Evolutionary conservation across 2,329 filamentous ascomycete genomes (phyloP).

Genomic region (Neurospora sp.): DNA sequence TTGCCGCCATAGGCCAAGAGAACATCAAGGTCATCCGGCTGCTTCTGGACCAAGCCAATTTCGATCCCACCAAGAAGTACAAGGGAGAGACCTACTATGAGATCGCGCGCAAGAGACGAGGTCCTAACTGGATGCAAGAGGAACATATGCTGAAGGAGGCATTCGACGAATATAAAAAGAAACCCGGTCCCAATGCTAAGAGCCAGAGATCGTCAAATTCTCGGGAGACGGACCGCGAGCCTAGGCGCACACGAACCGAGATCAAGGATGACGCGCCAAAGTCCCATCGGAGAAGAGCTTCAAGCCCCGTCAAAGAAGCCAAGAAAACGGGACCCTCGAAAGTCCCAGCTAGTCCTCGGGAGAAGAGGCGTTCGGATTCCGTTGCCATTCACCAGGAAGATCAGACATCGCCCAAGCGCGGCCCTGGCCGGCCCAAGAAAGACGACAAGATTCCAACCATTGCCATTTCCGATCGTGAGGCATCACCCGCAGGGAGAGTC

Average conservation of each 20-base stretch:
- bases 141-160: constrained; percentile 68
- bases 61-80: constrained; percentile 72
- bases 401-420: constrained; percentile 37
- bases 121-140: constrained; percentile 86
- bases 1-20: constrained; percentile 83
- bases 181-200: constrained; percentile 37
- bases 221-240: constrained; percentile 31
- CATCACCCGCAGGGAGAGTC: constrained; percentile 39
- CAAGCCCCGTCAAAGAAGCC: constrained; percentile 38
- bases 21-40: constrained; percentile 79
- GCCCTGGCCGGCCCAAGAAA: constrained; percentile 43
- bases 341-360: constrained; percentile 33
- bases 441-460: constrained; percentile 40
- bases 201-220: constrained; percentile 37
- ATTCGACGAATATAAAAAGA: constrained; percentile 54
- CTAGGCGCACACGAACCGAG: constrained; percentile 36
- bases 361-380: constrained; percentile 37
- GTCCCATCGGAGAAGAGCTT: constrained; percentile 34
- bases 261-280: constrained; percentile 32
- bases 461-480: constrained; percentile 42
- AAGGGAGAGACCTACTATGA: constrained; percentile 79
- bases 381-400: constrained; percentile 36
- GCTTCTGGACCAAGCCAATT: constrained; percentile 63
- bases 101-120: constrained; percentile 70
- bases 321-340: constrained; percentile 32